phyloP scores from a whole-genome alignment of 352 stramenopile genomes.

The Globisporangium cystogenes region DNA sequence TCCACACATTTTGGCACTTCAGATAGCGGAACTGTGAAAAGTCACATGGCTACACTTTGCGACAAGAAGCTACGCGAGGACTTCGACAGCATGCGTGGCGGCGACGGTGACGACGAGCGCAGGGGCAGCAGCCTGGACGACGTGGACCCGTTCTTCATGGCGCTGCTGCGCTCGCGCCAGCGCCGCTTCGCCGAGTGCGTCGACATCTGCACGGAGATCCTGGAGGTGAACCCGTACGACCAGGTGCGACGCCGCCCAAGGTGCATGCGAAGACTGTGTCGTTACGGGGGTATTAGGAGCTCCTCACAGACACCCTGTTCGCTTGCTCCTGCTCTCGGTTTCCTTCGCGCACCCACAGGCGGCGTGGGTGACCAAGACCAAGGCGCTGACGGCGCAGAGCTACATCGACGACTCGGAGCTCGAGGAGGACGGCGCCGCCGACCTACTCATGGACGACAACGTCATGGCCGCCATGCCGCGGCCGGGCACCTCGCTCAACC shows the following conservation, averaged over 20 bases:
- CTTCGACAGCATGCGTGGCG: slow-evolving; percentile 11
- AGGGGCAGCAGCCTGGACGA: slow-evolving; percentile 43
- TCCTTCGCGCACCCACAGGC: slow-evolving; percentile 28
- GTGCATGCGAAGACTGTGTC: neutral
- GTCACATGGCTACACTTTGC: no score
- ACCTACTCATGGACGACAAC: slow-evolving; percentile 92
- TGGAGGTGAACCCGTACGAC: slow-evolving; percentile 84
- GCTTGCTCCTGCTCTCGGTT: neutral
- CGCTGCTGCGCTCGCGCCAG: slow-evolving; percentile 68
- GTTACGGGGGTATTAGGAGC: no score
- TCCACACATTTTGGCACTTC: no score
- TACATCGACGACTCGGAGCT: slow-evolving; percentile 92
- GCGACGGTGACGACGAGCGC: slow-evolving; percentile 4
- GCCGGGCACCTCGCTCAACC: slow-evolving; percentile 87
- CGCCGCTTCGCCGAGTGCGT: slow-evolving; percentile 79
- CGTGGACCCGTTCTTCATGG: slow-evolving; percentile 89
- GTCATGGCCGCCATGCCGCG: slow-evolving; percentile 84
- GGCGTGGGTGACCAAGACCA: slow-evolving; percentile 89
- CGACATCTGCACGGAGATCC: slow-evolving; percentile 78
- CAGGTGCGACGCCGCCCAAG: slow-evolving; percentile 31
- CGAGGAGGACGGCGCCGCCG: slow-evolving; percentile 86
- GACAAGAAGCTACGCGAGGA: no score
- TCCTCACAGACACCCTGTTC: neutral
- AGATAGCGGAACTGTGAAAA: no score
- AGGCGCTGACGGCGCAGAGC: slow-evolving; percentile 83